Evolutionary conservation across 31 red algal species (phyloP), one percentile per base, ranked within the genome.

Genomic region (Porphyra umbilicalis): DNA sequence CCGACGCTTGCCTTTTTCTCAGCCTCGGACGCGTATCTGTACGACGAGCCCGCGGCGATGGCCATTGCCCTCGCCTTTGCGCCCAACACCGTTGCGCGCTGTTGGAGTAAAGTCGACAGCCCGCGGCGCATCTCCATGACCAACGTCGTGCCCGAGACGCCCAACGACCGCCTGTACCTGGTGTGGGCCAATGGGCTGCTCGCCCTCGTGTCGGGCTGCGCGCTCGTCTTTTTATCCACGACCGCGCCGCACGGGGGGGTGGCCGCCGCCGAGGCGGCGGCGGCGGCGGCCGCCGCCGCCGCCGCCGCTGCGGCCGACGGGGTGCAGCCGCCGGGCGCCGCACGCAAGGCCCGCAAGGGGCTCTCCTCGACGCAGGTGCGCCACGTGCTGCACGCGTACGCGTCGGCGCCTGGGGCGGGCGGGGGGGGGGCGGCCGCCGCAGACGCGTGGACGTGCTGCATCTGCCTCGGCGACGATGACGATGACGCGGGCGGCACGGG

Each of bases 401-500:
- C 57, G 57, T 20, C 57, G 25, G 13, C 10, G 3, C 15, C 44
- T 2, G 38, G 39, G 37, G 46, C 32, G 14, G 39, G 9, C 1
- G 38, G 36, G 32, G 76, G 31, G 81, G 81, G 15, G 76, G 29
- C 36, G 86, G 79, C 32, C 34, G 77, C 8, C 9, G 8, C 30
- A 11, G 76, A 39, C 39, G 87, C 76, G 6, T 89, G 87, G 87
- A 84, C 82, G 20, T 89, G 87, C 82, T 84, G 82, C 35, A 84
- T 89, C 78, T 89, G 87, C 38, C 82, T 89, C 38, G 87, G 84
- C 4, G 87, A 84, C 25, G 82, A 84, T 29, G 38, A 80, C 0
- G 33, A 46, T 9, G 35, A 32, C 67, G 75, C 16, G 1, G 39
- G 38, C 35, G 79, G 75, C 4, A n/a, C 40, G 34, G 76, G 42